Evolutionary conservation across 345 rosid genomes (phyloP), one percentile per base, ranked within the genome.

Genomic region (Bruguiera gymnorhiza): DNA sequence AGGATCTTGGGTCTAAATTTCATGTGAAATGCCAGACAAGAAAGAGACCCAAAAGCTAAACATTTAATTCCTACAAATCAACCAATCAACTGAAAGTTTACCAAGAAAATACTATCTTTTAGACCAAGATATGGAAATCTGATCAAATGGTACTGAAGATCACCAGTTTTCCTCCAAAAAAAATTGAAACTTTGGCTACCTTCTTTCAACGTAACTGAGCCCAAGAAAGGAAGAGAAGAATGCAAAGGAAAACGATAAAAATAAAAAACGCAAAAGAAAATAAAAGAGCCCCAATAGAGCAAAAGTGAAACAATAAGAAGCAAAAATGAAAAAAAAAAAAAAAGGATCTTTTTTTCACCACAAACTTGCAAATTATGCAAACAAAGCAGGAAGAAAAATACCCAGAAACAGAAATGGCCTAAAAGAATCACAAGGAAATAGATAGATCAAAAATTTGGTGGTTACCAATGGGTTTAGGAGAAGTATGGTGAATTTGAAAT

Each of bases 71-170:
- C 57, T 21, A 39, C 7, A n/a, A 30, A 61, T 51, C 6, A 48
- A 70, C 51, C 9, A 48, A 51, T 18, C 30, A 3, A 16, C 4
- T 11, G 16, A 21, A 43, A 60, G 13, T 43, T 43, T 11, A 43
- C 50, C 19, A 3, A 13, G 3, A 15, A 43, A 43, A 43, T 13
- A 43, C 50, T 43, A 43, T 43, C 50, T 15, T 43, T 13, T 13
- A 13, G 18, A 70, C 62, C 74, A 32, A 70, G 27, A 54, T 2
- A 63, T 55, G 26, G 54, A 70, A 70, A 70, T 5, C 62, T 27
- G 55, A 26, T 39, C 16, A 43, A 13, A 43, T 43, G 50, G 50
- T 13, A 43, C 3, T 5, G 18, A 15, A 43, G 4, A 43, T 43
- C 50, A 13, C 15, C 16, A 43, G 19, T 43, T 13, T 43, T 43